phyloP scores from a whole-genome alignment of 129 eudicot genomes.

The Ambrosia artemisiifolia region DNA sequence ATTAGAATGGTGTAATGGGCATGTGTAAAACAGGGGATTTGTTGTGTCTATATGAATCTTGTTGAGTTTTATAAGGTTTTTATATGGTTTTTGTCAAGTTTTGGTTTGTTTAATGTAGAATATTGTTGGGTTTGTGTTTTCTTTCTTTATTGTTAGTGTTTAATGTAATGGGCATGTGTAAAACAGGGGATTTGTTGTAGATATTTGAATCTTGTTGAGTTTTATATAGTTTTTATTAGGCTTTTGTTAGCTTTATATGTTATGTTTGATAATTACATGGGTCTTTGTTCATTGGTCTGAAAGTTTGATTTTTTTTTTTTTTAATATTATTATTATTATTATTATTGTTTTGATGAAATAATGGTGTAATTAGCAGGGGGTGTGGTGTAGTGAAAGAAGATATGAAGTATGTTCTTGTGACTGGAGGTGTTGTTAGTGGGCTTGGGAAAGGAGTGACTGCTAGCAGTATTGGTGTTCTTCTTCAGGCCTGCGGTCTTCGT shows the following conservation, averaged over 20 bases:
- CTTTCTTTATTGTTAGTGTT: background rate
- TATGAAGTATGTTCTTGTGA: constrained; percentile 87
- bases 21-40: constrained; percentile 10
- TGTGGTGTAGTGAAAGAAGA: background rate
- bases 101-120: background rate
- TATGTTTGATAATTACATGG: no score
- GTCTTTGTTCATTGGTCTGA: background rate
- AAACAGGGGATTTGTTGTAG: constrained; percentile 27
- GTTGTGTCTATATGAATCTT: background rate
- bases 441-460: constrained; percentile 94
- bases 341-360: background rate
- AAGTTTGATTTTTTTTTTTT: background rate
- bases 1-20: constrained; percentile 19
- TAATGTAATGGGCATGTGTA: background rate
- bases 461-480: constrained; percentile 90
- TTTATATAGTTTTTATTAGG: background rate
- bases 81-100: background rate
- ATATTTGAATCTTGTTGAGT: background rate
- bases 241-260: background rate
- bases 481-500: constrained; percentile 80
- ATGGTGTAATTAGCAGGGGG: constrained; percentile 14
- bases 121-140: background rate
- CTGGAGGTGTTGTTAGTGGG: constrained; percentile 91
- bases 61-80: background rate
- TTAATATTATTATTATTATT: background rate